Evolutionary conservation across 306 rosid genomes (phyloP), one percentile per base, ranked within the genome.

Genomic region (Fragaria iinumae): DNA sequence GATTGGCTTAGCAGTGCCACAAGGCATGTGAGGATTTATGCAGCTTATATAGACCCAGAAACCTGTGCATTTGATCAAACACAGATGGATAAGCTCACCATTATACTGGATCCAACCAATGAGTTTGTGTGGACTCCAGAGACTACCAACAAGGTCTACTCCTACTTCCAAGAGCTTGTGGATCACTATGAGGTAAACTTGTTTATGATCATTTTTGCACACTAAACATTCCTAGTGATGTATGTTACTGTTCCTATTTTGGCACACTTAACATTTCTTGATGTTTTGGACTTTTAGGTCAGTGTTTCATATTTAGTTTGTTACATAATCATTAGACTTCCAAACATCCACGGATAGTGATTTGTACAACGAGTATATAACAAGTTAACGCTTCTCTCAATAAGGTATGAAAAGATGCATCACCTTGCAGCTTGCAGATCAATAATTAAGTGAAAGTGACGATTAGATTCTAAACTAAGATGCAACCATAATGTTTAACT

Each of bases 81-180:
- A 21, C 99, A 95, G 83, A 92, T 90, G 93, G 97, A 95, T 79
- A 95, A 90, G 80, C 97, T 95, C 70, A 84, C 99, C 1, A 86
- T 95, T 60, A 67, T 95, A 52, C 93, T 95, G 56, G 97, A 92
- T 75, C 99, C 99, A 27, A 86, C 90, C n/a, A 71, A 95, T 71
- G 99, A 92, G 85, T 95, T 95, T 67, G 86, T 92, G 29, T 95
- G 99, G 99, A 95, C 83, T 18, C 78, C 96, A 44, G 91, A 95
- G 18, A 89, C 90, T 16, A 86, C 89, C 78, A 82, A 82, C 53
- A 82, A 89, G 88, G 92, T 92, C 45, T 92, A 77, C 79, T 86
- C 96, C 69, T 92, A 89, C 85, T 95, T 95, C 80, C 99, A 95
- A 47, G 96, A 92, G 80, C 99, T 92, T 81, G 99, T 92, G 13